These are phyloP conservation scores for Babesia bovis DNA, from an alignment of 169 alveolate species.

Conservation along the genomic window DNA sequence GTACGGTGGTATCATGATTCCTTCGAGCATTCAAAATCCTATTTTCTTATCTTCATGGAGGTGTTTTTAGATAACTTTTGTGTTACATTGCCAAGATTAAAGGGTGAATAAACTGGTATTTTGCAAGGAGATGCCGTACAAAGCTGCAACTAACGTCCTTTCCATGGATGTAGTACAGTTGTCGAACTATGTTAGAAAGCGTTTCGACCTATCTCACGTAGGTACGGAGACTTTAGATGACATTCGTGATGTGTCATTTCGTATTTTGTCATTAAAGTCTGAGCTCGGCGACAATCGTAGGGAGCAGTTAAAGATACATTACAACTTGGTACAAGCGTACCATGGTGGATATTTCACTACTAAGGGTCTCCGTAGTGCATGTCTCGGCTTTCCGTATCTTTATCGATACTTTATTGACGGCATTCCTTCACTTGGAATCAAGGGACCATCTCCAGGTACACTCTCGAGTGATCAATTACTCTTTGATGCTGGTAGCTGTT, in stretches of 20 bases:
- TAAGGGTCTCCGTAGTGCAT: conserved; percentile 1
- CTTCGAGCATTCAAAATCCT: too few relatives aligned
- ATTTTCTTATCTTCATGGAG: too few relatives aligned
- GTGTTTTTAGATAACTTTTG: too few relatives aligned
- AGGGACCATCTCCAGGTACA: background rate
- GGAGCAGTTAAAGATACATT: conserved; percentile 27
- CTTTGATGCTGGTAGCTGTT: conserved; percentile 18
- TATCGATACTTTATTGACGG: conserved; percentile 27
- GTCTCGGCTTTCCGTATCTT: conserved; percentile 40
- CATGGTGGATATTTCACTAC: conserved; percentile 27
- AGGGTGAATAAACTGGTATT: too few relatives aligned
- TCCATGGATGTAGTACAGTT: conserved; percentile 52
- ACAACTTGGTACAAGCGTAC: conserved; percentile 36
- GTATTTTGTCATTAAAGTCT: conserved; percentile 26
- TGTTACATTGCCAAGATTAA: too few relatives aligned
- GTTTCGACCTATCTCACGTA: conserved; percentile 16
- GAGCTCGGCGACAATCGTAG: conserved; percentile 5
- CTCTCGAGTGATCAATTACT: conserved; percentile 19
- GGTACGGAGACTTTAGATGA: conserved; percentile 35
- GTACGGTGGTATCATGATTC: too few relatives aligned
- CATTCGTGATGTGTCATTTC: conserved; percentile 47
- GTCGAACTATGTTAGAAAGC: conserved; percentile 16
- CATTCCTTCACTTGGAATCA: conserved; percentile 13
- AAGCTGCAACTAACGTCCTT: conserved; percentile 16
- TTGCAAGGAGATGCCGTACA: conserved; percentile 20